Percentiles rank a stretch among this genome's conserved stretches.
phyloP scores from a whole-genome alignment of 2,329 filamentous ascomycete species.

The Botryosphaeria agaves region DNA sequence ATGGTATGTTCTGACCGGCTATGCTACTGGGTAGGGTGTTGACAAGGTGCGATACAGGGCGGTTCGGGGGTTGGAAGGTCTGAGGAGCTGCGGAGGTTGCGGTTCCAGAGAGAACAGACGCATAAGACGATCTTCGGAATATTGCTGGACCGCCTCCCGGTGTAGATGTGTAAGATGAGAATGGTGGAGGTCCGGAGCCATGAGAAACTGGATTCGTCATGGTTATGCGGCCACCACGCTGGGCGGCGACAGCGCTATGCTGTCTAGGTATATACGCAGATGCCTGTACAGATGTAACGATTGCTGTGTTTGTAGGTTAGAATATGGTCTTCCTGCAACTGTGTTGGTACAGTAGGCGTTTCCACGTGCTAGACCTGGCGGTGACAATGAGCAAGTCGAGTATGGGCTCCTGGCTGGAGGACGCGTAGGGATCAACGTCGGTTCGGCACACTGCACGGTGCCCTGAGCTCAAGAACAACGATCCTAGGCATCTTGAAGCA shows the following conservation, averaged over 20 bases:
- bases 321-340: neutral
- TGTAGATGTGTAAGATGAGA: conserved; percentile 17
- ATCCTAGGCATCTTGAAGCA: neutral
- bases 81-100: conserved; percentile 19
- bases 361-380: neutral
- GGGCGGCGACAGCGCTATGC: too few species aligned
- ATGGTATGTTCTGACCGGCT: conserved; percentile 10
- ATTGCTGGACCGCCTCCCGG: conserved; percentile 18
- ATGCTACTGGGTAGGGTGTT: conserved; percentile 29
- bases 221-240: conserved; percentile 3
- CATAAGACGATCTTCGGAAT: conserved; percentile 40
- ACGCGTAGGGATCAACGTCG: neutral
- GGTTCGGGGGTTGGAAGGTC: conserved; percentile 16
- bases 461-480: neutral
- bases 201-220: conserved; percentile 29
- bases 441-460: neutral
- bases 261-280: too few species aligned
- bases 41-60: conserved; percentile 27
- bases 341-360: neutral
- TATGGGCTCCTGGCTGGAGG: too few species aligned
- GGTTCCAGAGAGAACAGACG: conserved; percentile 40
- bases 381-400: neutral
- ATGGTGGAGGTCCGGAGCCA: conserved; percentile 20
- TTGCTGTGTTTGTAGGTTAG: neutral
- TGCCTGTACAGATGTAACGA: neutral